A percentile compares a stretch with the other conserved stretches of the same genome.
Conservation (phyloP, 2,329 filamentous ascomycete species). For the Ophiostoma perfectum region DNA sequence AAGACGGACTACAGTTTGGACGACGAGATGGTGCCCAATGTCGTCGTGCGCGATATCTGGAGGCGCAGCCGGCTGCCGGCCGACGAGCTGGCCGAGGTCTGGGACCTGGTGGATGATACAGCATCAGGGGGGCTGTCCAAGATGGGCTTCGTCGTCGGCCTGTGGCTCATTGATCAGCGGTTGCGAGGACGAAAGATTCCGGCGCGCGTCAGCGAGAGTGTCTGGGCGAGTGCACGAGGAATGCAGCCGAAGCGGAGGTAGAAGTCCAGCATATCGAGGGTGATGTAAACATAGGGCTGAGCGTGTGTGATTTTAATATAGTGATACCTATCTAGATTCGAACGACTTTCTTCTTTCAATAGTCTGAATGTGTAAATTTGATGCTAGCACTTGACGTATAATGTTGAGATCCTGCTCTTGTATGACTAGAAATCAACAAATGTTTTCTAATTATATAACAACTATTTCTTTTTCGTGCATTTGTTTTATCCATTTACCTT, state of each 20-base stretch:
- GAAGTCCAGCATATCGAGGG: neutral
- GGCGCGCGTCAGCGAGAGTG: slow-evolving; percentile 61
- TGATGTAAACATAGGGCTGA: neutral
- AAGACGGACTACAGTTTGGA: slow-evolving; percentile 14
- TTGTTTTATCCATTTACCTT: too few relatives aligned
- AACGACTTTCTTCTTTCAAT: neutral
- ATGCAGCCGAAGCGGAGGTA: slow-evolving; percentile 30
- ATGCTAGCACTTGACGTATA: too few relatives aligned
- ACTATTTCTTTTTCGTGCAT: neutral
- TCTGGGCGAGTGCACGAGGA: slow-evolving; percentile 64
- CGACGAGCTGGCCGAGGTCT: slow-evolving; percentile 68
- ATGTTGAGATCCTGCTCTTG: too few relatives aligned
- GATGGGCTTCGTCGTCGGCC: slow-evolving; percentile 73
- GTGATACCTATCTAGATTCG: neutral
- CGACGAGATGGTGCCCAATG: slow-evolving; percentile 55
- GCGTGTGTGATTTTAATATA: neutral
- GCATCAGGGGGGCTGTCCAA: slow-evolving; percentile 53
- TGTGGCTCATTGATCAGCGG: slow-evolving; percentile 77
- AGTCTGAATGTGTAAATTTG: neutral
- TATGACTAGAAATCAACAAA: too few relatives aligned
- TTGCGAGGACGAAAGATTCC: slow-evolving; percentile 76
- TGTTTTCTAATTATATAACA: neutral
- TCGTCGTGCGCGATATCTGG: slow-evolving; percentile 74
- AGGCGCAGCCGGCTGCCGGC: slow-evolving; percentile 59
- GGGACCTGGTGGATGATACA: slow-evolving; percentile 63